Percentiles rank a stretch among this genome's conserved stretches.
These are phyloP conservation scores for Mycena latifolia DNA, from an alignment of 768 basidiomycete genomes.

Conservation along the genomic window DNA sequence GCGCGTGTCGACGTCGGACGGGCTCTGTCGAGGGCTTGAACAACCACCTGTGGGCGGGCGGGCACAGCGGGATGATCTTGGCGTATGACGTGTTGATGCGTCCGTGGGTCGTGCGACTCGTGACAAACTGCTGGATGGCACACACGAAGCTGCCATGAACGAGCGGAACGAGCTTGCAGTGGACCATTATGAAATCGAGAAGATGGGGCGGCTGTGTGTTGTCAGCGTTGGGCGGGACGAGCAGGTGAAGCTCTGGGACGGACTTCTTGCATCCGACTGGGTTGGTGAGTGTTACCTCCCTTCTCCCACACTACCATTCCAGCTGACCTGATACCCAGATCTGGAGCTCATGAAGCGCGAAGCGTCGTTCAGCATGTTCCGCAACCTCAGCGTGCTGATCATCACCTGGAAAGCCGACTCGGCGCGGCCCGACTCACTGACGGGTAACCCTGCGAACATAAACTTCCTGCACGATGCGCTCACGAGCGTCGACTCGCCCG, in stretches of 20 bases:
- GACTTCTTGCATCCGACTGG: slow-evolving; percentile 86
- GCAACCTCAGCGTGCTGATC: slow-evolving; percentile 80
- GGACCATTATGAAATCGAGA: slow-evolving; percentile 82
- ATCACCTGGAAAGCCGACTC: slow-evolving; percentile 96
- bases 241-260: slow-evolving; percentile 88
- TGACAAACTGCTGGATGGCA: slow-evolving; percentile 91
- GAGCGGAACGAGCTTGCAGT: slow-evolving; percentile 72
- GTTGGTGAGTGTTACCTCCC: slow-evolving; percentile 71
- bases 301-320: not conserved
- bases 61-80: slow-evolving; percentile 82
- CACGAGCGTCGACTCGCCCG: slow-evolving; percentile 78
- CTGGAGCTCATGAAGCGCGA: slow-evolving; percentile 82
- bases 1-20: slow-evolving; percentile 85
- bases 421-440: slow-evolving; percentile 81
- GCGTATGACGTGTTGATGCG: slow-evolving; percentile 80
- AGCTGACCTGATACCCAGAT: slow-evolving; percentile 58
- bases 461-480: slow-evolving; percentile 85
- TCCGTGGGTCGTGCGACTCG: slow-evolving; percentile 91
- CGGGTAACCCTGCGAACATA: slow-evolving; percentile 74
- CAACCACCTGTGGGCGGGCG: slow-evolving; percentile 88
- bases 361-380: slow-evolving; percentile 81
- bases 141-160: slow-evolving; percentile 78
- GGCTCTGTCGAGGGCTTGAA: slow-evolving; percentile 88
- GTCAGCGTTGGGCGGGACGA: slow-evolving; percentile 83
- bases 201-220: slow-evolving; percentile 75